A percentile compares a stretch with the other conserved stretches of the same genome.
phyloP scores from a whole-genome alignment of 352 stramenopile species.

The Phytopythium vexans region DNA sequence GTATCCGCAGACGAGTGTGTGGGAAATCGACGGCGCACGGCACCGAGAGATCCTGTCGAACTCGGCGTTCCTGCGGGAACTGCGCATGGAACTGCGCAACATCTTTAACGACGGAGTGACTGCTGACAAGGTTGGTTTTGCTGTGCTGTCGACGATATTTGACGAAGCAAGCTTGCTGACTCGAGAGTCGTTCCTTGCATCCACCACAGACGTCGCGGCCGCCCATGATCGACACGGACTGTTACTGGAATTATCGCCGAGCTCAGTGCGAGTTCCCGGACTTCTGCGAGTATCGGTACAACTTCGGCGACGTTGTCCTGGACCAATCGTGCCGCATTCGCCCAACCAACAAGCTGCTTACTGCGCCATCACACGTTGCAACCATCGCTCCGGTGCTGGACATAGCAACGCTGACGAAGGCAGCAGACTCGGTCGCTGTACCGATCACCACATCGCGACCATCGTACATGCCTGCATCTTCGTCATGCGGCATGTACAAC shows the following conservation, averaged over 20 bases:
- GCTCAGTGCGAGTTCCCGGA: slow-evolving; percentile 67
- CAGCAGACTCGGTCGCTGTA: no score
- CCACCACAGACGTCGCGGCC: slow-evolving; percentile 42
- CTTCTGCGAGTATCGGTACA: slow-evolving; percentile 82
- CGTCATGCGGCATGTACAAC: slow-evolving; percentile 22
- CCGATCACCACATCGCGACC: slow-evolving; percentile 5
- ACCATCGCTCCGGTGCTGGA: no score
- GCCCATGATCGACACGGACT: slow-evolving; percentile 69
- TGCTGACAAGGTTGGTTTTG: slow-evolving; percentile 44
- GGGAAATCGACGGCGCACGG: slow-evolving; percentile 69
- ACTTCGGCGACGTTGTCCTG: slow-evolving; percentile 76
- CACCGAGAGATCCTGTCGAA: slow-evolving; percentile 78
- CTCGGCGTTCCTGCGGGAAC: slow-evolving; percentile 65
- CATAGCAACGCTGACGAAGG: no score
- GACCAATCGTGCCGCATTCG: slow-evolving; percentile 78
- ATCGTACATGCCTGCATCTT: slow-evolving; percentile 17
- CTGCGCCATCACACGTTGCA: no score
- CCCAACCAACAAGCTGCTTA: slow-evolving; percentile 8
- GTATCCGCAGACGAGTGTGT: slow-evolving; percentile 61
- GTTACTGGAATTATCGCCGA: slow-evolving; percentile 83
- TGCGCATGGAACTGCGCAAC: slow-evolving; percentile 65
- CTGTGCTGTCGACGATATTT: not conserved
- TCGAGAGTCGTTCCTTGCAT: not conserved
- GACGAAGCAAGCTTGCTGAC: slow-evolving; percentile 1
- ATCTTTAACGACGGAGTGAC: slow-evolving; percentile 53